Evolutionary conservation across 257 asterid species (phyloP), one percentile per base, ranked within the genome.

Genomic region (Solanum etuberosum): DNA sequence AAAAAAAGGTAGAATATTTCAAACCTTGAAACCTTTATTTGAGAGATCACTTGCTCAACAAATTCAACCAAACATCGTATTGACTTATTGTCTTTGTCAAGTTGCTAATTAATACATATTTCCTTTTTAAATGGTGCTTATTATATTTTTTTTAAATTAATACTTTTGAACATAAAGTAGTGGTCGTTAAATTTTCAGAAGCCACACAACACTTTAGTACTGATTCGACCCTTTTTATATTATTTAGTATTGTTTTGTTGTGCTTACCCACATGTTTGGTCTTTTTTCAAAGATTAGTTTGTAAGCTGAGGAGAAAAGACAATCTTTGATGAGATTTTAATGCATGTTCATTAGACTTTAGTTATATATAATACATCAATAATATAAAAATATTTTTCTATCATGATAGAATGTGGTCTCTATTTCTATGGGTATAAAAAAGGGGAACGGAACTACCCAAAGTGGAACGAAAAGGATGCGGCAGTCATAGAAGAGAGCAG

Each of bases 131-230:
- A n/a, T 63, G 16, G 16, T 63, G 18, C 18, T n/a, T 61, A 23
- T 63, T 63, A n/a, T 63, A n/a, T 5, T 65, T 23, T 3, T 61
- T 37, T 74, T 20, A 38, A 57, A 57, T 57, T 57, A 35, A 38
- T 42, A 40, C 83, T 74, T 77, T 42, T 77, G 13, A 77, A 76
- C 57, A 13, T 14, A 77, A 77, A 77, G 83, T 40, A 42, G 61
- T 42, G 37, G 83, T 14, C 61, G 2, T 13, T 25, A 77, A n/a
- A 40, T 42, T 42, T 77, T 42, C 83, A 77, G 61, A 77, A 1
- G 31, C 31, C 61, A 4, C 35, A 14, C 14, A 77, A n/a, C 5
- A 76, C 83, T 37, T 37, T 38, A 12, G 35, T 2, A 40, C 4
- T 76, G 34, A 76, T 76, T 76, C 34, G 23, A 40, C 34, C 12